Conservation (phyloP, 2,329 filamentous ascomycete species). For the Paecilomyces dactylethromorphus region DNA sequence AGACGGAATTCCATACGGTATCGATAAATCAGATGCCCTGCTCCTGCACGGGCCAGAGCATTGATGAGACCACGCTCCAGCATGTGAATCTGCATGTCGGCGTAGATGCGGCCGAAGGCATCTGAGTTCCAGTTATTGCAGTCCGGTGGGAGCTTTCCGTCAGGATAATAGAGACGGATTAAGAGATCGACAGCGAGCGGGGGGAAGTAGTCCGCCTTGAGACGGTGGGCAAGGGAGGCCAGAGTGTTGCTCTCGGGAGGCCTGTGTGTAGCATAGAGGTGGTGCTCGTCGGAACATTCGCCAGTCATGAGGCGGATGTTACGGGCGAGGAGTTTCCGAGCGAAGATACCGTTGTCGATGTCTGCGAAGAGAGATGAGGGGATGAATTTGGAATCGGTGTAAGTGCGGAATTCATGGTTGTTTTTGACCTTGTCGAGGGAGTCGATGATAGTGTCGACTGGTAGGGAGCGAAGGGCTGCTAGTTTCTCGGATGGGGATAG, state of each 20-base stretch:
- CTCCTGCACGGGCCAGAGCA: slow-evolving; percentile 36
- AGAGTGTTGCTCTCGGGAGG: slow-evolving; percentile 38
- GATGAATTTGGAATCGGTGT: slow-evolving; percentile 46
- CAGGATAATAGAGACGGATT: slow-evolving; percentile 39
- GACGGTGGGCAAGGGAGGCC: slow-evolving; percentile 36
- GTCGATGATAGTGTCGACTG: slow-evolving; percentile 35
- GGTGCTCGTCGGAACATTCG: slow-evolving; percentile 50
- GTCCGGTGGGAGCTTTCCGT: slow-evolving; percentile 28
- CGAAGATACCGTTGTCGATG: slow-evolving; percentile 46
- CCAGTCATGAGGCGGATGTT: slow-evolving; percentile 47
- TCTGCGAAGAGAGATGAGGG: slow-evolving; percentile 35
- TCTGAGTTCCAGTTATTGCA: slow-evolving; percentile 42
- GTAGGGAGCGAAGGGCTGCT: slow-evolving; percentile 34
- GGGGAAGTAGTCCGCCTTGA: slow-evolving; percentile 48
- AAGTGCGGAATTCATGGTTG: slow-evolving; percentile 48
- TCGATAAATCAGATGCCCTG: slow-evolving; percentile 41
- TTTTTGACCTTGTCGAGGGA: slow-evolving; percentile 37
- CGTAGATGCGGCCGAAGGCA: slow-evolving; percentile 50
- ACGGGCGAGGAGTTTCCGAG: slow-evolving; percentile 35
- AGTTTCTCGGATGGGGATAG: slow-evolving; percentile 41
- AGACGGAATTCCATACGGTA: slow-evolving; percentile 52
- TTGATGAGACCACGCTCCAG: slow-evolving; percentile 47
- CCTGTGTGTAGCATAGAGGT: slow-evolving; percentile 46
- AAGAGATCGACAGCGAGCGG: slow-evolving; percentile 35
- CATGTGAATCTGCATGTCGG: slow-evolving; percentile 50